phyloP scores from a whole-genome alignment of 179 eudicot genomes.

The Spinacia oleracea region DNA sequence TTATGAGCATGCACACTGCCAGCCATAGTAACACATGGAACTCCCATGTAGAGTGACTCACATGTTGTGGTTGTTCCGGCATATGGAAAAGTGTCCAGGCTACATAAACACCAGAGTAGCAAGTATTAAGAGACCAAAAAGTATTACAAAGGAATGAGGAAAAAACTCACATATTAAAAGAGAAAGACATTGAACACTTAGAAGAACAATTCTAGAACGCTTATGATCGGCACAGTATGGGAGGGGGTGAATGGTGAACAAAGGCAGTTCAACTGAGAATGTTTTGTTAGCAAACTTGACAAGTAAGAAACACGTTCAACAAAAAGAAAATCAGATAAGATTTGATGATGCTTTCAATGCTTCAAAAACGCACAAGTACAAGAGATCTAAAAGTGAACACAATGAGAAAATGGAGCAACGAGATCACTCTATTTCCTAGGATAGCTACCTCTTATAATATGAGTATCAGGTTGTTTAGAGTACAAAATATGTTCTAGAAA shows the following conservation, averaged over 20 bases:
- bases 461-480: too few relatives aligned
- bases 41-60: conserved; percentile 97
- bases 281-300: not conserved
- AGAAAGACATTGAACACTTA: not conserved
- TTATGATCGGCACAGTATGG: not conserved
- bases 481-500: too few relatives aligned
- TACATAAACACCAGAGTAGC: conserved; percentile 32
- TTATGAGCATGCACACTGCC: conserved; percentile 98
- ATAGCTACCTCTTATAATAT: too few relatives aligned
- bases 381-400: not conserved
- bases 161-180: not conserved
- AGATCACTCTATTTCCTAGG: not conserved
- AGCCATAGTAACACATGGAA: conserved; percentile 94
- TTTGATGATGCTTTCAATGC: not conserved
- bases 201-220: not conserved
- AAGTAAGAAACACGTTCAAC: not conserved
- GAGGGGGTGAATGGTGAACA: too few relatives aligned
- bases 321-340: not conserved
- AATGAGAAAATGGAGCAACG: not conserved
- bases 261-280: not conserved
- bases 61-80: conserved; percentile 99
- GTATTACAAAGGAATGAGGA: not conserved
- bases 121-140: not conserved
- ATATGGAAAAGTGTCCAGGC: conserved; percentile 98
- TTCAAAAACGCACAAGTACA: not conserved